Base-by-base conservation (phyloP, 1,284 basidiomycete species). In the Cerioporus squamosus region DNA sequence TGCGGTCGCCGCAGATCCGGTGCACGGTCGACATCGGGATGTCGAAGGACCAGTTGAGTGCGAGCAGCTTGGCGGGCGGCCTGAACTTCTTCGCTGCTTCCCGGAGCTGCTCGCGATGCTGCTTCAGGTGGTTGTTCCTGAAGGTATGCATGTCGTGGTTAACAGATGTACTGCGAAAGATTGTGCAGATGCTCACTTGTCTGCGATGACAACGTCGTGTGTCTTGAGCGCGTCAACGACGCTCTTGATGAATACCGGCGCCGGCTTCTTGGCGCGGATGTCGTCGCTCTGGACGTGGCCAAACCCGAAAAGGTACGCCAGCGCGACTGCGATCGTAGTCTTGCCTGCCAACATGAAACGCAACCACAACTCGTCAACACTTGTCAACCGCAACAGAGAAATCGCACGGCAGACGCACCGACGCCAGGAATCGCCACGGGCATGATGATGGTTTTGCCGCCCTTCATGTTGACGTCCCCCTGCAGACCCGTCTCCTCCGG, bases 271-370 rank as follows among this genome's bases (percentile, higher is more conserved):
- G 12, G 75, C 81, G 43, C 82, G 79, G 5, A 98, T 83, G 68
- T 98, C 93, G 73, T 99, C 97, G 68, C 91, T 94, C 72, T 99
- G 97, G 0, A 91, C 93, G 69, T 98, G 95, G 0, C 81, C 91
- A 59, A 94, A 95, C 0, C 81, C 83, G 66, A 95, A 97, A 1
- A 99, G 79, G 56, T 88, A 79, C 1, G 79, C 63, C 2, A 99
- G 82, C 0, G 95, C 94, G 5, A 97, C 77, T 0, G 91, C 83
- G 10, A 99, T 79, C 0, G 91, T 77, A 0, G 97, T 99, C 80
- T 99, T 99, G 29, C 94, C 93, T 94, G 62, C 20, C 22, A 17
- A n/a, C n/a, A 5, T 43, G 39, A 40, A 2, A 20, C 15, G 15
- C 39, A 40, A 20, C 18, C 39, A 40, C 17, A 20, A 43, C 22